Base-by-base conservation (phyloP, 2,329 filamentous ascomycete genomes). In the Daldinia sp. region DNA sequence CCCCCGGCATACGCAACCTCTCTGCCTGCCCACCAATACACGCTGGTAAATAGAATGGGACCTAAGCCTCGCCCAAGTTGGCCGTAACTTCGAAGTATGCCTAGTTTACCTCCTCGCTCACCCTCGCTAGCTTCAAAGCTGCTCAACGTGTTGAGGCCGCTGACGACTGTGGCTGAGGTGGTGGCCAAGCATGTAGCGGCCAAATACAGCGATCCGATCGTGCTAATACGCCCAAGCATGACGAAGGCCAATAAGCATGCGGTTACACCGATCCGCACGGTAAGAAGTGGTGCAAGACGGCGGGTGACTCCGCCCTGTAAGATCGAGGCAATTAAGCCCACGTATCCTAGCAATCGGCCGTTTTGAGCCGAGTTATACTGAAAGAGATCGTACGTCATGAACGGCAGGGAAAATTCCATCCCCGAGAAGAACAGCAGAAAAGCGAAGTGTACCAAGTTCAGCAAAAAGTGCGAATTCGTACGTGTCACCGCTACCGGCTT, bases 1-100 rank as follows among this genome's bases (percentile, higher is more conserved):
- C 95, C 95, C 71, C 93, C 83, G 1, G 82, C 83, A 77, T 98
- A 99, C 1, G 95, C 95, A 9, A 88, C 84, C 74, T 96, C 90
- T 47, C 95, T 83, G 0, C 95, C 95, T 5, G 93, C 94, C 95
- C 95, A 99, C 95, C 95, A 99, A 80, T 99, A 99, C 58, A 99
- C 82, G 49, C 92, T 93, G 65, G 95, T 98, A 75, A 99, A 99
- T 32, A 96, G 79, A 3, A 99, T 77, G 0, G 95, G 95, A 0
- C 95, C 95, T 9, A 96, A 77, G 0, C 94, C 93, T 30, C 95
- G 85, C 2, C 95, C 95, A 3, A 94, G 85, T 81, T 99, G 95
- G 4, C 95, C 94, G 88, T 83, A 88, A 69, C 84, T 87, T 25
- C 95, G 84, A 70, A 98, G 84, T 60, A 92, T 89, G 3, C 95